phyloP scores from a whole-genome alignment of 2,329 filamentous ascomycete genomes.

The Fusarium armeniacum region DNA sequence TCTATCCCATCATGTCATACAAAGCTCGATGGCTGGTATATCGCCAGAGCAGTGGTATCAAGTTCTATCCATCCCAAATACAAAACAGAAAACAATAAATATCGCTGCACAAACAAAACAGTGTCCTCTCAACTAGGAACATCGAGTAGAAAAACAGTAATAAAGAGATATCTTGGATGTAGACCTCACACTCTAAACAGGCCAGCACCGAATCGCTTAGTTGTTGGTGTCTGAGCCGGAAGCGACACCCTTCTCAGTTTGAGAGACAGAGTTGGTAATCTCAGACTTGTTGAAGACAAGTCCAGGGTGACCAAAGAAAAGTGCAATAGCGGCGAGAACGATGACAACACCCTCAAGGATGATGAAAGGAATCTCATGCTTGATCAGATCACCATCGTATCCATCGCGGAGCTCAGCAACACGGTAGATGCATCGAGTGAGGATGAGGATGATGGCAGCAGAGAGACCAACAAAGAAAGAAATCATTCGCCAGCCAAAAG shows the following conservation, averaged over 20 bases:
- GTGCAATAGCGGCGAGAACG: slow-evolving; percentile 54
- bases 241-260: slow-evolving; percentile 46
- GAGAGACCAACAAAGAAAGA: slow-evolving; percentile 67
- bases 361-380: slow-evolving; percentile 66
- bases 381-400: slow-evolving; percentile 69
- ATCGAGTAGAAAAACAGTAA: too few species aligned
- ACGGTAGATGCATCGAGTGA: slow-evolving; percentile 74
- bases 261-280: slow-evolving; percentile 32
- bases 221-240: slow-evolving; percentile 30
- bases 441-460: slow-evolving; percentile 69
- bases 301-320: slow-evolving; percentile 60
- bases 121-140: neutral
- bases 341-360: slow-evolving; percentile 64
- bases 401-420: slow-evolving; percentile 76
- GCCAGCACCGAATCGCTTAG: slow-evolving; percentile 5
- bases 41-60: slow-evolving; percentile 36
- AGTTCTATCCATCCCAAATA: slow-evolving; percentile 24
- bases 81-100: slow-evolving; percentile 10
- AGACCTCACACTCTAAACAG: neutral
- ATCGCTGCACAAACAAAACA: slow-evolving; percentile 38
- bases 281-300: slow-evolving; percentile 53
- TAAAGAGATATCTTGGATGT: neutral
- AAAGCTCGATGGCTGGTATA: slow-evolving; percentile 30
- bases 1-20: neutral
- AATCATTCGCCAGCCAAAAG: slow-evolving; percentile 51